Base-by-base conservation (phyloP, 2,329 filamentous ascomycete genomes). In the Trichoderma polysporum region DNA sequence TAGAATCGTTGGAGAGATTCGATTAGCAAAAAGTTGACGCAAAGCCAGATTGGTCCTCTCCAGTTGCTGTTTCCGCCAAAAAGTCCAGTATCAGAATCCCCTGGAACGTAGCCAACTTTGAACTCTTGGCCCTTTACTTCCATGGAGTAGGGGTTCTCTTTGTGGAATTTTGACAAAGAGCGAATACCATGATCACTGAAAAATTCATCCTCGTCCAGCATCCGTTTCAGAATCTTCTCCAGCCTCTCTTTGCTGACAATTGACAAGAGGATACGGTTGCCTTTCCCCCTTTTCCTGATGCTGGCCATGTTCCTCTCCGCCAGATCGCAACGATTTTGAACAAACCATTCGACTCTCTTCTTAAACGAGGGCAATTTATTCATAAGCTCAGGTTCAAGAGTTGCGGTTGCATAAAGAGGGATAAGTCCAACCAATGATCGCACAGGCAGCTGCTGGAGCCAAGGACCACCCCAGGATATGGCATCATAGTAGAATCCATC, bases 401-500 rank as follows among this genome's bases (percentile, higher is more conserved):
- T 98, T 69, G 96, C 83, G 2, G 94, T 96, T 7, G 93, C 93
- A 76, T 96, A 98, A 12, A 98, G 86, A 1, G 94, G 94, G 70
- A 98, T 98, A 67, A 98, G 83, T 12, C 95, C 94, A 61, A 98
- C 94, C 8, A 98, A 86, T 17, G 94, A 98, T 67, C 93, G 86
- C 61, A 98, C 92, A 1, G 93, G 94, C 75, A 98, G 86, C 78
- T 97, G 94, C 75, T 97, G 92, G 62, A 92, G 92, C 90, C 90
- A 97, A 8, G 94, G 94, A 9, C 93, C 93, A 58, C 94, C 94
- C 88, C 93, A 98, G 1, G 94, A 96, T 70, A 98, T 98, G 29
- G 94, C 94, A 80, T 98, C 94, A 76, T 98, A 98, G 84, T 98
- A 98, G 84, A 98, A 98, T 66, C 92, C 93, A 78, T 98, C 94